phyloP scores from a whole-genome alignment of 2,329 filamentous ascomycete species.

The Fusarium lateritium region DNA sequence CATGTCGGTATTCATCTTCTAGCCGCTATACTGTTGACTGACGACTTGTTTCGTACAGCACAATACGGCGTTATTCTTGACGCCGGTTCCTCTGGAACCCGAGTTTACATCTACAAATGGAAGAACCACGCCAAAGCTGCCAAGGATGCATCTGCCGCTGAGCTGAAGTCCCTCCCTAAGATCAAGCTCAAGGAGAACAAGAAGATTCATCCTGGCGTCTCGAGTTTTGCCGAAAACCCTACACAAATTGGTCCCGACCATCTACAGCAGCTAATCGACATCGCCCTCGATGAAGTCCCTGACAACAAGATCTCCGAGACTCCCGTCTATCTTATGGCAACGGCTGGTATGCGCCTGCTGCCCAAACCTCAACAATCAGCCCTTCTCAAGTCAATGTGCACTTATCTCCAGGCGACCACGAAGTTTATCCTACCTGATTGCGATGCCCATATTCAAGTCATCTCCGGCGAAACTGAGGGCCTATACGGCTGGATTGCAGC shows the following conservation, averaged over 20 bases:
- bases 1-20: constrained; percentile 51
- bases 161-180: constrained; percentile 78
- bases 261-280: constrained; percentile 82
- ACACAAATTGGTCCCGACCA: constrained; percentile 85
- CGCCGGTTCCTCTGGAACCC: constrained; percentile 96
- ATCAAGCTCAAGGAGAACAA: constrained; percentile 90
- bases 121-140: constrained; percentile 78
- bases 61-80: constrained; percentile 96
- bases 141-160: constrained; percentile 62
- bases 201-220: constrained; percentile 95
- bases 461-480: constrained; percentile 94
- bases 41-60: constrained; percentile 56
- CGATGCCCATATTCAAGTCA: constrained; percentile 90
- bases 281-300: constrained; percentile 85
- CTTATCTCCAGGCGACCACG: constrained; percentile 83
- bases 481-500: constrained; percentile 98
- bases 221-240: constrained; percentile 86
- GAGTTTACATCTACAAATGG: constrained; percentile 96
- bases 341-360: constrained; percentile 92
- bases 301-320: constrained; percentile 83
- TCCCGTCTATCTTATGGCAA: constrained; percentile 94
- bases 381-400: constrained; percentile 84
- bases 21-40: constrained; percentile 25
- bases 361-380: constrained; percentile 79
- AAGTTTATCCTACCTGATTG: constrained; percentile 92